Conservation (phyloP, 2,329 filamentous ascomycete genomes). For the Ilyonectria robusta region DNA sequence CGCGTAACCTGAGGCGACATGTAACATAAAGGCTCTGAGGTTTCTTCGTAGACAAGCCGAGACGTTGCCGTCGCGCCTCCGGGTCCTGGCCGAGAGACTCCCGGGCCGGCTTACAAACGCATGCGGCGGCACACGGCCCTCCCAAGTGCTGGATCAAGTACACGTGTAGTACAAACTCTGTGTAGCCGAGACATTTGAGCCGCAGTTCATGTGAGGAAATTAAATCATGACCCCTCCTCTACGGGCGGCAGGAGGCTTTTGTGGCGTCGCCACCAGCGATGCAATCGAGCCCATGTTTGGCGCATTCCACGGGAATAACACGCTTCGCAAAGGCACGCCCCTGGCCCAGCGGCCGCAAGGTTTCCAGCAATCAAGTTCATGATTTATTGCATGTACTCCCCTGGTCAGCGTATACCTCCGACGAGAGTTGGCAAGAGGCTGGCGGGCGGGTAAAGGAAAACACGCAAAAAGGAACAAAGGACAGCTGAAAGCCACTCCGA, state of each 20-base stretch:
- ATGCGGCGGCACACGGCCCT: conserved; percentile 25
- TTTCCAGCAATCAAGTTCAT: conserved; percentile 13
- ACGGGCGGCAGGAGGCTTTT: conserved; percentile 12
- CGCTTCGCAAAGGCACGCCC: conserved; percentile 10
- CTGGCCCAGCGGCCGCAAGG: conserved; percentile 23
- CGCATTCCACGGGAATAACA: conserved; percentile 36
- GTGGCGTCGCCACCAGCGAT: conserved; percentile 32
- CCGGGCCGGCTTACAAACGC: conserved; percentile 22
- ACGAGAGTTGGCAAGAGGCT: not conserved
- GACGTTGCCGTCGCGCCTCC: conserved; percentile 21
- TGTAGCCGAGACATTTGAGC: conserved; percentile 17
- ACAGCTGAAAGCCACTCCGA: not conserved
- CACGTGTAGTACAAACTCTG: not conserved
- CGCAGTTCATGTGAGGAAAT: not conserved
- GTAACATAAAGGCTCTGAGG: not conserved
- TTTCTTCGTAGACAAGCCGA: conserved; percentile 22
- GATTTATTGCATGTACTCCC: conserved; percentile 20
- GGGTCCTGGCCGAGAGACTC: conserved; percentile 26
- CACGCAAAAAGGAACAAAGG: not conserved
- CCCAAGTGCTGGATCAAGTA: conserved; percentile 10
- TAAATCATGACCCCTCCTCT: conserved; percentile 29
- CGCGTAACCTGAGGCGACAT: not conserved
- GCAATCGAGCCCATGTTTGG: conserved; percentile 17
- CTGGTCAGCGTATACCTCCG: not conserved
- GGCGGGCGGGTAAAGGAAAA: not conserved